Percentiles rank a stretch among this genome's conserved stretches.
phyloP scores from a whole-genome alignment of 2,329 filamentous ascomycete genomes.

The Botrytis deweyae region DNA sequence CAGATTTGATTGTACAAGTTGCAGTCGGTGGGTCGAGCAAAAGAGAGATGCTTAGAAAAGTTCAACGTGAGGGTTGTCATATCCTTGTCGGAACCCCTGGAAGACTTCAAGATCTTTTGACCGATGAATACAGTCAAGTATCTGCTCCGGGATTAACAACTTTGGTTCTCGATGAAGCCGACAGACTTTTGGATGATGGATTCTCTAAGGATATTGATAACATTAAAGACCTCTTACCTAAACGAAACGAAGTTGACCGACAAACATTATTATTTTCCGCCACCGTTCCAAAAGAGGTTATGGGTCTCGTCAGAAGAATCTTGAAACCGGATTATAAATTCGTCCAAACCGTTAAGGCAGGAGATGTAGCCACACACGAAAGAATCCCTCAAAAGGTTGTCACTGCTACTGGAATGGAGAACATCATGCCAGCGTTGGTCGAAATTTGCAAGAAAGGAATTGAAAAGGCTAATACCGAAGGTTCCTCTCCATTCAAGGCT shows the following conservation, averaged over 20 bases:
- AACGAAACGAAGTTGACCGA: conserved; percentile 60
- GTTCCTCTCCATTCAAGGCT: conserved; percentile 69
- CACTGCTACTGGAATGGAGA: conserved; percentile 66
- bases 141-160: conserved; percentile 68
- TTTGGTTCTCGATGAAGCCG: conserved; percentile 92
- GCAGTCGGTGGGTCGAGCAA: conserved; percentile 92
- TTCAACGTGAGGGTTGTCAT: conserved; percentile 72
- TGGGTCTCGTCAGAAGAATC: conserved; percentile 68
- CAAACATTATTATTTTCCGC: conserved; percentile 96
- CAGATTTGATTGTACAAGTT: conserved; percentile 56
- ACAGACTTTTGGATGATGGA: conserved; percentile 96
- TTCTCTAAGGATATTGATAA: conserved; percentile 65
- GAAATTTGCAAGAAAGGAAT: conserved; percentile 46
- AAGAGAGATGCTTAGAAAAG: conserved; percentile 39
- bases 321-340: conserved; percentile 86
- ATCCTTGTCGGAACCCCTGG: conserved; percentile 89
- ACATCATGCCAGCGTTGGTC: conserved; percentile 72
- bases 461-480: conserved; percentile 24
- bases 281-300: conserved; percentile 82
- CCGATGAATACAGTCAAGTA: conserved; percentile 52
- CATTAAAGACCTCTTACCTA: conserved; percentile 64
- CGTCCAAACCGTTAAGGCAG: conserved; percentile 76
- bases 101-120: conserved; percentile 73
- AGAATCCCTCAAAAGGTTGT: conserved; percentile 79
- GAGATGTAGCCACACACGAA: conserved; percentile 84